A percentile compares a stretch with the other conserved stretches of the same genome.
These are phyloP conservation scores for Nothophytophthora sp. DNA, from an alignment of 352 stramenopile species.

Conservation along the genomic window DNA sequence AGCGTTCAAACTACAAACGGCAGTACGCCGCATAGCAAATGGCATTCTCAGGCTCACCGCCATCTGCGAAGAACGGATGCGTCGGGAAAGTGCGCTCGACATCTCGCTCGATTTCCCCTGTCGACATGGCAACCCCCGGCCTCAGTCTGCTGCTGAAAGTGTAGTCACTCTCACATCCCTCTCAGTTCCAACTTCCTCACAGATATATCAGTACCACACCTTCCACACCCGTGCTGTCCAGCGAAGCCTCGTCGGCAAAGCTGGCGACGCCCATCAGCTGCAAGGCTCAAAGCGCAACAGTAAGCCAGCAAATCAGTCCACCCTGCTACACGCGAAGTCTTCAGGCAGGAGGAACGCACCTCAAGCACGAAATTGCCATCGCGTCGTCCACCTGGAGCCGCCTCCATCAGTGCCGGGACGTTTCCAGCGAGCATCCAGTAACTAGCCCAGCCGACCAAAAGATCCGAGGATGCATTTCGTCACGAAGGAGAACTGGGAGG, in stretches of 20 bases:
- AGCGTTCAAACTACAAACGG: background rate
- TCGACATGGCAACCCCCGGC: background rate
- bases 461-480: too few relatives aligned
- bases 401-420: constrained; percentile 26
- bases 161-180: too few relatives aligned
- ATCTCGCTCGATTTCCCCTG: constrained; percentile 77
- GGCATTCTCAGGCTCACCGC: constrained; percentile 11
- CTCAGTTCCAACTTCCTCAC: background rate
- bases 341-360: too few relatives aligned
- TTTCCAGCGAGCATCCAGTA: constrained; percentile 41
- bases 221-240: constrained; percentile 65
- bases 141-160: too few relatives aligned
- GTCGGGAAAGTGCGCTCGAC: constrained; percentile 73
- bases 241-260: constrained; percentile 29
- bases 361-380: constrained; percentile 16
- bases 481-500: too few relatives aligned
- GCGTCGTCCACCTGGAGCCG: constrained; percentile 2
- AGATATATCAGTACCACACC: constrained; percentile 11
- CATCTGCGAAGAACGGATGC: constrained; percentile 50
- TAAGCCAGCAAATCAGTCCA: too few relatives aligned
- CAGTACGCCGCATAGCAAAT: background rate
- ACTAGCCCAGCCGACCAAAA: constrained; percentile 26
- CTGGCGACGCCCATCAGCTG: constrained; percentile 46
- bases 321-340: too few relatives aligned
- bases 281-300: background rate